Percentiles rank a stretch among this genome's conserved stretches.
Evolutionary conservation across 805 yeast species (phyloP).

Genomic region (Wickerhamiella spandovensis): DNA sequence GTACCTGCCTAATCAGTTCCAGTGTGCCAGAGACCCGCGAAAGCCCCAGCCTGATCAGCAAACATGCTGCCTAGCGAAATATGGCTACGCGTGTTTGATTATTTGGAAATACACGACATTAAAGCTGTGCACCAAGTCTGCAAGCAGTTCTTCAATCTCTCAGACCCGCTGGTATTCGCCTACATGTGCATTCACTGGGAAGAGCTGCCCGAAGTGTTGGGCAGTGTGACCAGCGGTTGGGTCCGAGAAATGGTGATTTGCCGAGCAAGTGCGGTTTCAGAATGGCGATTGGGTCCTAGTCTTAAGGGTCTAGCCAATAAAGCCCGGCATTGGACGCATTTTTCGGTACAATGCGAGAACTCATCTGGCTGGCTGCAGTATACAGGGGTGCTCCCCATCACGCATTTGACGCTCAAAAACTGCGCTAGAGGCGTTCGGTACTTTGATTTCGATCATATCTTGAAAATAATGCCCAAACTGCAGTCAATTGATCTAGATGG

Average conservation of each 20-base stretch:
- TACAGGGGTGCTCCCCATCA: slow-evolving; percentile 5
- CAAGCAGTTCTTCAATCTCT: not conserved
- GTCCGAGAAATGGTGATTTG: not conserved
- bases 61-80: not conserved
- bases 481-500: slow-evolving; percentile 6
- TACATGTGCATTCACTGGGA: not conserved
- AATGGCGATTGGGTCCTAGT: slow-evolving; percentile 13
- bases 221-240: not conserved
- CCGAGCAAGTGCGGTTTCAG: slow-evolving; percentile 5
- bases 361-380: slow-evolving; percentile 18
- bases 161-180: not conserved
- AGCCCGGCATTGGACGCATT: slow-evolving; percentile 1
- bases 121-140: not conserved
- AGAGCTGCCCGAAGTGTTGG: not conserved
- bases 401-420: slow-evolving; percentile 1
- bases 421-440: not conserved
- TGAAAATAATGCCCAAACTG: slow-evolving; percentile 4
- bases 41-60: not conserved
- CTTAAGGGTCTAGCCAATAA: slow-evolving; percentile 1
- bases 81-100: not conserved
- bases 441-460: slow-evolving; percentile 16
- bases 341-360: slow-evolving; percentile 3
- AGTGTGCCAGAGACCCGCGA: not conserved
- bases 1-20: not conserved
- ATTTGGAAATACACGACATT: not conserved